Conservation (phyloP, 805 yeast species). For the Ogataea parapolymorpha region DNA sequence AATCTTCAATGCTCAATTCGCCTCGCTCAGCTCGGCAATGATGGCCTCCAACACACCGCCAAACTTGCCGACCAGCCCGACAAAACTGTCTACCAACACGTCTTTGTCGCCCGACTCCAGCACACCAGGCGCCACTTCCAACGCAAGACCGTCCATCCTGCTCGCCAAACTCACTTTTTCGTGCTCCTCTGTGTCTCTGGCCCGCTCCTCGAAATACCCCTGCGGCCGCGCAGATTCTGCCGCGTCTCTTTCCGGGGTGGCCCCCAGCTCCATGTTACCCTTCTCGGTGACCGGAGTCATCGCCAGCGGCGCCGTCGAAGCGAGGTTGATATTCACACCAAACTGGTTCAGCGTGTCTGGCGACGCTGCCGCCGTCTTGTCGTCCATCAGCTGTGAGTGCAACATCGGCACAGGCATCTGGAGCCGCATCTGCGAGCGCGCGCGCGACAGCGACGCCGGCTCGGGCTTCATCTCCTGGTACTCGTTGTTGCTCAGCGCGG, state of each 20-base stretch:
- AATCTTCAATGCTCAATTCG: background rate
- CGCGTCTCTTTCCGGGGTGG: slow-evolving; percentile 25
- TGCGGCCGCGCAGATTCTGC: slow-evolving; percentile 1
- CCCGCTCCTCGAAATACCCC: slow-evolving; percentile 1
- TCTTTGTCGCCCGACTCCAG: slow-evolving; percentile 10
- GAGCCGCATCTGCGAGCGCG: slow-evolving; percentile 55
- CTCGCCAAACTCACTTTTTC: slow-evolving; percentile 1
- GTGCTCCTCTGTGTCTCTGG: background rate
- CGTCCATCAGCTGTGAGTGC: slow-evolving; percentile 11
- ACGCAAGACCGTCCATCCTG: slow-evolving; percentile 1
- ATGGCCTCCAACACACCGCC: slow-evolving; percentile 26
- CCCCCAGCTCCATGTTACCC: slow-evolving; percentile 7
- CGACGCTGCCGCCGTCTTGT: slow-evolving; percentile 6
- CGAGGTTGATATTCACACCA: slow-evolving; percentile 59
- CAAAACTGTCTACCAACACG: slow-evolving; percentile 13
- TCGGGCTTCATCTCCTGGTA: slow-evolving; percentile 14
- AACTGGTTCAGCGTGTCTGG: slow-evolving; percentile 35
- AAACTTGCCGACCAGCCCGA: slow-evolving; percentile 27
- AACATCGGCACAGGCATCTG: slow-evolving; percentile 71
- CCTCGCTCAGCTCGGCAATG: slow-evolving; percentile 27
- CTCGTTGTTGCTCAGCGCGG: slow-evolving; percentile 17
- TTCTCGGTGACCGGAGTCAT: slow-evolving; percentile 83
- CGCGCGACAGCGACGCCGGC: slow-evolving; percentile 28
- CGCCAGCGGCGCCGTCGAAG: slow-evolving; percentile 55
- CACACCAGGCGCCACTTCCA: slow-evolving; percentile 4